Percentiles rank a stretch among this genome's conserved stretches.
Evolutionary conservation across 768 basidiomycete genomes (phyloP).

Genomic region (Termitomyces heimii): DNA sequence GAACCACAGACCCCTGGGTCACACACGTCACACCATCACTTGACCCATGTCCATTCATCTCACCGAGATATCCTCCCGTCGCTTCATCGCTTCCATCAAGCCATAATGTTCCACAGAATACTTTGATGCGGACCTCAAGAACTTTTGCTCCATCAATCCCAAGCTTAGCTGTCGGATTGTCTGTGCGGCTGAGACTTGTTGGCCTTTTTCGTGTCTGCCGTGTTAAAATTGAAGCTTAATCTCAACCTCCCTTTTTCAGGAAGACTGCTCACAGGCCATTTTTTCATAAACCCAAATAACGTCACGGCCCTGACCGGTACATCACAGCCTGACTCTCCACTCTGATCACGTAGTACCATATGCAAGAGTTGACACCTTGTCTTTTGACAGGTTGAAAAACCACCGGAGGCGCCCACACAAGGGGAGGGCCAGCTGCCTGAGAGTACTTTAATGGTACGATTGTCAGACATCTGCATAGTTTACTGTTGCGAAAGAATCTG

Average conservation of each 20-base stretch:
- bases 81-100: constrained; percentile 8
- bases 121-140: constrained; percentile 6
- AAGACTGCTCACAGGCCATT: neutral
- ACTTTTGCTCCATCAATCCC: neutral
- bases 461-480: too few species aligned
- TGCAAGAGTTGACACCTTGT: neutral
- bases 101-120: neutral
- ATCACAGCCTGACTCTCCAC: constrained; percentile 7
- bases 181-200: constrained; percentile 11
- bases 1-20: constrained; percentile 10
- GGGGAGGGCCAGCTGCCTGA: too few species aligned
- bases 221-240: constrained; percentile 4
- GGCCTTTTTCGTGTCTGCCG: constrained; percentile 3
- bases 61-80: neutral
- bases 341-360: neutral
- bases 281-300: neutral
- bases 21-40: constrained; percentile 12
- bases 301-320: constrained; percentile 6
- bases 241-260: neutral
- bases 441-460: too few species aligned
- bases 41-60: constrained; percentile 8
- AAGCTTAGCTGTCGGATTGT: neutral
- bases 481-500: too few species aligned
- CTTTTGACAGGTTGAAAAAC: neutral
- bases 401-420: neutral